These are phyloP conservation scores for Pharnaceum exiguum DNA, from an alignment of 148 eudicot species.

Conservation along the genomic window DNA sequence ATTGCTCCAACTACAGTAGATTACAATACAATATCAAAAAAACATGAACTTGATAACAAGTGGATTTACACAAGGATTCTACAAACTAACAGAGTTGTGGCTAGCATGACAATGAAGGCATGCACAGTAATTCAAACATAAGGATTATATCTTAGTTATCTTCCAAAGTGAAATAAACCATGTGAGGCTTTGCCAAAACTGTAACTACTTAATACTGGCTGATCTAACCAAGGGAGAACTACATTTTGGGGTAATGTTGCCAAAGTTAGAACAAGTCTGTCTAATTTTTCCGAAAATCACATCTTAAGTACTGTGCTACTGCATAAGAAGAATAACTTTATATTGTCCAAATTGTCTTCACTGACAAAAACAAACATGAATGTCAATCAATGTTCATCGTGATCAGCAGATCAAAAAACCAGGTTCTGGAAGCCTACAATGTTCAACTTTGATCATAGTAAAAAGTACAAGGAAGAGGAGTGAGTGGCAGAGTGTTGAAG, in stretches of 20 bases:
- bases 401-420: not conserved
- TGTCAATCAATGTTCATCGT: not conserved
- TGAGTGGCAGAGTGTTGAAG: slow-evolving; percentile 20
- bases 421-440: not conserved
- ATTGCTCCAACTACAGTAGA: slow-evolving; percentile 52
- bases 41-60: not conserved
- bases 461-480: slow-evolving; percentile 9
- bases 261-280: too few species aligned
- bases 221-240: too few species aligned
- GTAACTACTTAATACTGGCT: too few species aligned
- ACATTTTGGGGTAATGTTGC: too few species aligned
- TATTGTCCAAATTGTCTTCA: too few species aligned
- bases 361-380: too few species aligned
- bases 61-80: not conserved
- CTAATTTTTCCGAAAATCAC: too few species aligned
- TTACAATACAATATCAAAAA: slow-evolving; percentile 14
- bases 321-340: too few species aligned
- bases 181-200: too few species aligned
- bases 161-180: too few species aligned
- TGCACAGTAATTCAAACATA: not conserved
- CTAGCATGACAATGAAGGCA: not conserved
- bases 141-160: too few species aligned
- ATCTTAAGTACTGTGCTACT: too few species aligned
- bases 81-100: not conserved
- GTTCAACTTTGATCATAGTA: not conserved